Base-by-base conservation (phyloP, 306 rosid genomes). In the Mimosa bimucronata region DNA sequence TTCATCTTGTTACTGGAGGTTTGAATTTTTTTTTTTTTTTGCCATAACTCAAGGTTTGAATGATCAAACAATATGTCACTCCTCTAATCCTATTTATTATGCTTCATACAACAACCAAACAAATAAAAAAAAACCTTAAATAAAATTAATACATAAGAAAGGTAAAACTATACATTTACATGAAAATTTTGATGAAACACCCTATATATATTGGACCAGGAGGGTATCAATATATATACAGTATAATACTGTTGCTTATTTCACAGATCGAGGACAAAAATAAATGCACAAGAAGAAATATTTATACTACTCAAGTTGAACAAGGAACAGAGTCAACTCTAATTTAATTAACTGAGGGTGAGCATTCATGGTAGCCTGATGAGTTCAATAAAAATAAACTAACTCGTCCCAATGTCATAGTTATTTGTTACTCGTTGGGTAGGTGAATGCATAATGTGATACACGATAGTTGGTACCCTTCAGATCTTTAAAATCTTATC, bases 401-500 rank as follows among this genome's bases (percentile, higher is more conserved):
- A 70, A 26, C 23, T 41, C 11, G 21, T 44, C 8, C 75, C 40
- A 25, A 25, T 26, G 66, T 21, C 62, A 3, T 21, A 1, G 14
- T 4, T 29, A 2, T 2, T 46, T 7, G 42, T 60, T 4, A 26
- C 26, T 42, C 3, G 77, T 50, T 30, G 13, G 77, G 30, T 50
- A 34, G 77, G 30, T 74, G 57, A 48, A 41, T 40, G 38, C 74
- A 3, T 74, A 34, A 34, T 6, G 3, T 9, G 7, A 62, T 2
- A 9, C 14, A 71, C 65, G 73, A 73, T 26, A 29, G 77, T 53
- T 71, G 64, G 77, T 71, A 60, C 44, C 13, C 37, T 30, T 37
- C 25, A 64, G 18, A 73, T 80, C 66, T 46, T 62, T 37, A 72
- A 71, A 71, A n/a, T 46, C 73, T 23, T 10, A 71, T 61, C 73